phyloP scores from a whole-genome alignment of 139 green algal genomes.

The Auxenochlorella protothecoides region DNA sequence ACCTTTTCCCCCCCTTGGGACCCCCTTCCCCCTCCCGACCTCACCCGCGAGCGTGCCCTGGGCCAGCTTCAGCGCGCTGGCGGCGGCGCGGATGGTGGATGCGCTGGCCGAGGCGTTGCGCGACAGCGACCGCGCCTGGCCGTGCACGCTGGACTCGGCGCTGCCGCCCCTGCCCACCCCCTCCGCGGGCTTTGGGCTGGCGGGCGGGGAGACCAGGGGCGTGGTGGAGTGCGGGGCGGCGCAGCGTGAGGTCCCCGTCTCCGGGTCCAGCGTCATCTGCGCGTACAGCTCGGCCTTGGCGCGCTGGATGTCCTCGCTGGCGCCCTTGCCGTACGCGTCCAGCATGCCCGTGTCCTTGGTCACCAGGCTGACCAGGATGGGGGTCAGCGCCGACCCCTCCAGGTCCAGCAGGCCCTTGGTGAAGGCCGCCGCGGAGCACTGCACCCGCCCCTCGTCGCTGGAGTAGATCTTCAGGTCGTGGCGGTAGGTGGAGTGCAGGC shows the following conservation, averaged over 20 bases:
- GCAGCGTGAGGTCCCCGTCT: slow-evolving; percentile 18
- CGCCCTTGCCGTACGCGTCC: slow-evolving; percentile 80
- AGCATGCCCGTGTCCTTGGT: slow-evolving; percentile 91
- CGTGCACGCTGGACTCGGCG: background rate
- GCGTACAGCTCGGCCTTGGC: slow-evolving; percentile 66
- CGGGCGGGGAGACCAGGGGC: slow-evolving; percentile 28
- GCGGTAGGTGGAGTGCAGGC: slow-evolving; percentile 95
- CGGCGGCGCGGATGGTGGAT: too few species aligned
- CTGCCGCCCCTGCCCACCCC: background rate
- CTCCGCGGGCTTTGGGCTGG: slow-evolving; percentile 26
- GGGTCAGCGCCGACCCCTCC: slow-evolving; percentile 77
- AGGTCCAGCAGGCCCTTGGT: slow-evolving; percentile 91
- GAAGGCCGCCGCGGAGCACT: slow-evolving; percentile 77
- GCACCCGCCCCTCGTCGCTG: slow-evolving; percentile 61
- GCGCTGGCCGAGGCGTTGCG: background rate
- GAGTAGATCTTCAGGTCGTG: slow-evolving; percentile 99
- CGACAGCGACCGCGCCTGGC: background rate
- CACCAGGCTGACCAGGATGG: slow-evolving; percentile 82
- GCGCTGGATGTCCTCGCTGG: slow-evolving; percentile 61
- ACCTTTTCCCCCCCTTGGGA: too few species aligned
- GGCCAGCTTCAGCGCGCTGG: too few species aligned
- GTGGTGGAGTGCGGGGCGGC: slow-evolving; percentile 19
- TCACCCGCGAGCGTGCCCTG: too few species aligned
- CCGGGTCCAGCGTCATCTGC: slow-evolving; percentile 57
- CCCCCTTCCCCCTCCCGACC: too few species aligned